Evolutionary conservation across 2,329 filamentous ascomycete species (phyloP), one percentile per base, ranked within the genome.

Genomic region (Colletotrichum incanum): DNA sequence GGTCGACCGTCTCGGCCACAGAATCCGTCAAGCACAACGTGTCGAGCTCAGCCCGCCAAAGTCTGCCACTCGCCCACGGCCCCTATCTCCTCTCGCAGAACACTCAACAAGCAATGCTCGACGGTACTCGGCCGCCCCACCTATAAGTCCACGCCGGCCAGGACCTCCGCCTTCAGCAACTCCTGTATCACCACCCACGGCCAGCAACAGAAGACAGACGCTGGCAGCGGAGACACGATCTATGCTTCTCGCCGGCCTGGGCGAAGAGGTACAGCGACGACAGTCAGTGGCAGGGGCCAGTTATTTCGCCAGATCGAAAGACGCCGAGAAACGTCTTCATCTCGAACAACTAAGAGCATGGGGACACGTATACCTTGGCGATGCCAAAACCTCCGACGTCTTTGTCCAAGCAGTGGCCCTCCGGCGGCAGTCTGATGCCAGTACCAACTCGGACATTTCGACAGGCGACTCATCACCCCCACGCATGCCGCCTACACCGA

Each of bases 391-490:
- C 12, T 84, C 85, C 43, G 84, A 87, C 68, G 85, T 83, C 56
- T 86, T 86, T 65, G 80, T 88, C 8, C 81, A 84, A 7, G 82
- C 85, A 1, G 78, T 85, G 3, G 79, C 81, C 23, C 76, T 86
- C 26, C 83, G 84, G 20, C 78, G 81, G 37, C 71, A 77, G 34
- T 83, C 77, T 58, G 78, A 76, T 43, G 68, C 74, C 11, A 76
- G 76, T 9, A 65, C 70, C 52, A 68, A 67, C 45, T 72, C 73
- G 54, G 74, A 63, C 20, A 58, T 62, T 11, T 66, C 65, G n/a
- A 59, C 52, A n/a, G 59, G 52, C 28, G 39, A 52, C 23, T 67
- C 58, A 2, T 67, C 61, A 14, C 34, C 67, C 5, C 64, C 72
- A n/a, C 50, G 47, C 58, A 69, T 52, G 41, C 71, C 47, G 11